phyloP scores from a whole-genome alignment of 352 stramenopile genomes.

The Phytophthora pinifolia region DNA sequence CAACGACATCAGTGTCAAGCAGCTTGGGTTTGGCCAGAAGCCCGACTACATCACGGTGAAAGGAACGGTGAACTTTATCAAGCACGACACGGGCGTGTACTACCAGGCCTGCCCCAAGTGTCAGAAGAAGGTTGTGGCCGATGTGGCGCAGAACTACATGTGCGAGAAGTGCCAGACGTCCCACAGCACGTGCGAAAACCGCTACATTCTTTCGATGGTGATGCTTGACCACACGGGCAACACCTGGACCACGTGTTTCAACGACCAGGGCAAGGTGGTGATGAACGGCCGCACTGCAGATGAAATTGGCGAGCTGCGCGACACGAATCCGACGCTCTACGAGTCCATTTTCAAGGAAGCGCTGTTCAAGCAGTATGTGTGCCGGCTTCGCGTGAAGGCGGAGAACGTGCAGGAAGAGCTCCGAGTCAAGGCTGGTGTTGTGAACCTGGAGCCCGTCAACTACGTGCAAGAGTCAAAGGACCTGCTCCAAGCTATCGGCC shows the following conservation, averaged over 20 bases:
- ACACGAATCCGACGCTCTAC: conserved; percentile 88
- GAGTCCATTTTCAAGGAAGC: conserved; percentile 94
- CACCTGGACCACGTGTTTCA: conserved; percentile 96
- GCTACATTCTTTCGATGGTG: conserved; percentile 95
- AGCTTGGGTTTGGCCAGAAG: conserved; percentile 95
- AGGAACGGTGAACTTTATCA: conserved; percentile 96
- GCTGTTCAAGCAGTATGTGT: conserved; percentile 89
- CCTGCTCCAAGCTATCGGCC: conserved; percentile 91
- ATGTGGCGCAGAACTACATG: conserved; percentile 93
- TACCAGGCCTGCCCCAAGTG: conserved; percentile 90
- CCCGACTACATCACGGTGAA: conserved; percentile 97
- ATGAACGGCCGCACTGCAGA: conserved; percentile 92
- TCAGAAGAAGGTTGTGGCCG: conserved; percentile 92
- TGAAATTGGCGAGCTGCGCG: conserved; percentile 87
- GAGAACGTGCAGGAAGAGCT: conserved; percentile 96
- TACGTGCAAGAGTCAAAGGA: conserved; percentile 92
- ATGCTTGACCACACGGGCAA: conserved; percentile 94
- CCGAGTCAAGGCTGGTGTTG: conserved; percentile 92
- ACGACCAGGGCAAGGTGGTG: conserved; percentile 95
- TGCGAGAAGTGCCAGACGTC: conserved; percentile 97
- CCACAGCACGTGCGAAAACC: conserved; percentile 93
- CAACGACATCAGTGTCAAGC: conserved; percentile 93
- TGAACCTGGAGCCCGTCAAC: conserved; percentile 92
- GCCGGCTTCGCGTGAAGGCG: conserved; percentile 92
- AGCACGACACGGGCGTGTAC: conserved; percentile 91